Conservation (phyloP, 2,329 filamentous ascomycete species). For the Paracorniculantispora psalliotae region DNA sequence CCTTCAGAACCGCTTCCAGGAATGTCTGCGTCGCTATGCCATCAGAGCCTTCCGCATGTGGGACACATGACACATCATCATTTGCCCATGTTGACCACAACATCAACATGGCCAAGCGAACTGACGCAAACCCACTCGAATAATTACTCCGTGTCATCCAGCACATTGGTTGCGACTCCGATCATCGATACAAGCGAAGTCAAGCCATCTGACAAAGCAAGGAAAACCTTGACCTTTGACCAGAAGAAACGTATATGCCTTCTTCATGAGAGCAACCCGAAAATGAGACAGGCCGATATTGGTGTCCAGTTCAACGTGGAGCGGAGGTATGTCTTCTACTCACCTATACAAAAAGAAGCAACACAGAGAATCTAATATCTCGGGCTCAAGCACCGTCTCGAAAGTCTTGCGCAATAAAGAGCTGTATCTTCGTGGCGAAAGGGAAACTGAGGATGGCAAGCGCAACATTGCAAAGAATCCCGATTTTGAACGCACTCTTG, state of each 20-base stretch:
- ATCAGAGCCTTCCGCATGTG: conserved; percentile 31
- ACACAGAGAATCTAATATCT: conserved; percentile 19
- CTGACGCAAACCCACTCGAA: conserved; percentile 55
- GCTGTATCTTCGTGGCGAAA: conserved; percentile 82
- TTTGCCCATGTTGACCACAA: conserved; percentile 64
- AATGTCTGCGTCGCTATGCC: conserved; percentile 53
- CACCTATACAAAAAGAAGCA: background rate
- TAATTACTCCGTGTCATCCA: conserved; percentile 55
- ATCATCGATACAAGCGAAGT: conserved; percentile 44
- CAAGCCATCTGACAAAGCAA: conserved; percentile 50
- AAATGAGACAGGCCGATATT: conserved; percentile 92
- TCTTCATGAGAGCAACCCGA: conserved; percentile 85
- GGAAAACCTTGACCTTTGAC: conserved; percentile 85
- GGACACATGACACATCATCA: conserved; percentile 39
- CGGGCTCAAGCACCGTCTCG: conserved; percentile 75
- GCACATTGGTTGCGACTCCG: conserved; percentile 51
- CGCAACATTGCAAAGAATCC: conserved; percentile 78
- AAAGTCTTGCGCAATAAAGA: conserved; percentile 94
- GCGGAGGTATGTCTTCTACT: conserved; percentile 69
- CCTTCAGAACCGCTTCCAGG: conserved; percentile 46
- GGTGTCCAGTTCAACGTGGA: conserved; percentile 94
- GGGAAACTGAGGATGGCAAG: conserved; percentile 69
- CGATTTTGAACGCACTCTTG: conserved; percentile 86
- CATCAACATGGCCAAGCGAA: conserved; percentile 77
- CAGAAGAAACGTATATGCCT: conserved; percentile 91